Percentiles rank a stretch among this genome's conserved stretches.
These are phyloP conservation scores for Gossypium longicalyx DNA, from an alignment of 345 rosid species.

Conservation along the genomic window DNA sequence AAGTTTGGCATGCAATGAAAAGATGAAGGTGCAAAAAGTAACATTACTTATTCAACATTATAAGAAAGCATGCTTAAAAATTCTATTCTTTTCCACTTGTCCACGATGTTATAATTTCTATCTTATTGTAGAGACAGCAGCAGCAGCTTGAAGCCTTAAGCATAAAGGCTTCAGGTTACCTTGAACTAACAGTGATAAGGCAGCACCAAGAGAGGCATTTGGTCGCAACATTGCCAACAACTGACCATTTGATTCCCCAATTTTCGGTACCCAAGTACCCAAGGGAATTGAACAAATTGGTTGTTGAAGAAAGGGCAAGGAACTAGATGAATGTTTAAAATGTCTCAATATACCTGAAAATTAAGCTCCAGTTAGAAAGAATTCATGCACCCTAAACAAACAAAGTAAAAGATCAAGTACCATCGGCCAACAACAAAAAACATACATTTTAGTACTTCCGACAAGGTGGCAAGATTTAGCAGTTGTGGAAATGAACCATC, in stretches of 20 bases:
- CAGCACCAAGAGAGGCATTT: slow-evolving; percentile 67
- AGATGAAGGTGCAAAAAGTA: background rate
- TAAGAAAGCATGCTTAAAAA: background rate
- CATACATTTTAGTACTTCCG: slow-evolving; percentile 90
- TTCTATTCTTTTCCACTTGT: background rate
- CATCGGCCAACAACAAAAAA: background rate
- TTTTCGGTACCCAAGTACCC: slow-evolving; percentile 92
- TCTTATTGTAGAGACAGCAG: background rate
- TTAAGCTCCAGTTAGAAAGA: slow-evolving; percentile 25
- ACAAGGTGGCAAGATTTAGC: slow-evolving; percentile 86
- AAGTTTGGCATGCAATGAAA: background rate
- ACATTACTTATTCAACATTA: background rate
- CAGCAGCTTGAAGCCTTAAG: slow-evolving; percentile 1
- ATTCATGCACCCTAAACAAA: slow-evolving; percentile 14
- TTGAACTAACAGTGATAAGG: slow-evolving; percentile 65
- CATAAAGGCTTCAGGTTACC: slow-evolving; percentile 34
- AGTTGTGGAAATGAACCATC: slow-evolving; percentile 76
- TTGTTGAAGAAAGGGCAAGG: slow-evolving; percentile 86
- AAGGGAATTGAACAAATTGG: slow-evolving; percentile 72
- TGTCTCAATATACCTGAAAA: slow-evolving; percentile 89
- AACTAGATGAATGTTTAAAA: slow-evolving; percentile 78
- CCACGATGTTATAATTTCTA: background rate
- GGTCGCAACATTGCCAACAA: slow-evolving; percentile 66
- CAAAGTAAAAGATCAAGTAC: slow-evolving; percentile 1
- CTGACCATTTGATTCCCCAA: slow-evolving; percentile 67